phyloP scores from a whole-genome alignment of 2,329 filamentous ascomycete species.

The Fusarium sp. region DNA sequence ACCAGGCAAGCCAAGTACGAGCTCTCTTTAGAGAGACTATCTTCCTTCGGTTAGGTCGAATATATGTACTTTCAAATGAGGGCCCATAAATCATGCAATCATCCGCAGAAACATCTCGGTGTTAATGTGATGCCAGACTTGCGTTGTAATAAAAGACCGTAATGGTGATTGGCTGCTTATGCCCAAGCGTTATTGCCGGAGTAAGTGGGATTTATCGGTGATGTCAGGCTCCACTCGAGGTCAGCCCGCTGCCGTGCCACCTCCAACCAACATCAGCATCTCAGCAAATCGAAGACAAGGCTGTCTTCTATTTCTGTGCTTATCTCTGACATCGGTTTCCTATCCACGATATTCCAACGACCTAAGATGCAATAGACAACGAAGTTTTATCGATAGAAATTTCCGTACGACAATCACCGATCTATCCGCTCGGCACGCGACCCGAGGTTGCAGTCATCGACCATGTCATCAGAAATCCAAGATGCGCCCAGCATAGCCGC shows the following conservation, averaged over 20 bases:
- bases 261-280: slow-evolving; percentile 21
- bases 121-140: neutral
- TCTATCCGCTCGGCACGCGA: slow-evolving; percentile 24
- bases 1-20: too few relatives aligned
- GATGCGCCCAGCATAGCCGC: slow-evolving; percentile 1
- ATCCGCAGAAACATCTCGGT: neutral
- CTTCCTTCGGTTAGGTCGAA: neutral
- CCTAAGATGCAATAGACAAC: slow-evolving; percentile 23
- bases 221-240: slow-evolving; percentile 35
- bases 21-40: neutral
- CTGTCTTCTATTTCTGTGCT: neutral
- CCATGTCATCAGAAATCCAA: slow-evolving; percentile 27
- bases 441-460: slow-evolving; percentile 13
- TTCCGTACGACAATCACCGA: neutral
- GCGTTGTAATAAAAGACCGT: neutral
- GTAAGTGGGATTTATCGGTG: slow-evolving; percentile 12
- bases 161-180: slow-evolving; percentile 16
- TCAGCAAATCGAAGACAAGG: slow-evolving; percentile 13
- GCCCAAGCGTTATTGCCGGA: slow-evolving; percentile 1
- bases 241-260: slow-evolving; percentile 14
- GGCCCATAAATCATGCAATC: neutral
- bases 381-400: neutral
- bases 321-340: neutral
- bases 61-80: too few relatives aligned
- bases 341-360: neutral